Conservation (phyloP, 2,329 filamentous ascomycete species). For the Coleophoma eucalyptorum region DNA sequence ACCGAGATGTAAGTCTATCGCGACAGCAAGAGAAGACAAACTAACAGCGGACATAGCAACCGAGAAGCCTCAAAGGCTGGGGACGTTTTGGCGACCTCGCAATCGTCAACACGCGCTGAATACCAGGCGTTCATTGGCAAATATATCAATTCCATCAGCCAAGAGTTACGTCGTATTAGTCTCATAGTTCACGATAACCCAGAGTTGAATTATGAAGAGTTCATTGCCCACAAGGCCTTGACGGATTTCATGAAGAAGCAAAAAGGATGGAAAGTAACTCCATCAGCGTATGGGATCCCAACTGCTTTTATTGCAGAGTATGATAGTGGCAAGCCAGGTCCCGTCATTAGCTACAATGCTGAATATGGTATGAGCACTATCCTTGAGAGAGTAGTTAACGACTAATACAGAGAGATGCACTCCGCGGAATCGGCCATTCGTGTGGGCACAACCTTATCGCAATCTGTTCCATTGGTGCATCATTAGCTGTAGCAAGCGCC, state of each 20-base stretch:
- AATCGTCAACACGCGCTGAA: no score
- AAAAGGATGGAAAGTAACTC: constrained; percentile 45
- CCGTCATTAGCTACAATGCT: constrained; percentile 34
- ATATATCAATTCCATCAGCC: constrained; percentile 34
- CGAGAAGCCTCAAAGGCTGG: no score
- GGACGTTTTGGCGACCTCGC: no score
- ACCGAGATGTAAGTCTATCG: no score
- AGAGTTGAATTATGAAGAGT: constrained; percentile 43
- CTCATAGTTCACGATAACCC: constrained; percentile 48
- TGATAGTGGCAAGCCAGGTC: constrained; percentile 40
- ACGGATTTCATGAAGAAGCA: constrained; percentile 41
- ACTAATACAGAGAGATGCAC: constrained; percentile 26
- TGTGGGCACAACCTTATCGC: constrained; percentile 42
- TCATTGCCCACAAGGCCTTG: constrained; percentile 44
- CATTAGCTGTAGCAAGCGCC: constrained; percentile 23
- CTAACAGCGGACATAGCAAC: no score
- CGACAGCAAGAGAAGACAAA: no score
- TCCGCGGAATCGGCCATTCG: constrained; percentile 36
- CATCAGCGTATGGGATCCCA: constrained; percentile 44
- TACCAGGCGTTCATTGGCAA: no score
- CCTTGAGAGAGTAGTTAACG: not conserved
- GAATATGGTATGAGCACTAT: constrained; percentile 19
- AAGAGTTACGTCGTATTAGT: constrained; percentile 39
- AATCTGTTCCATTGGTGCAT: constrained; percentile 31
- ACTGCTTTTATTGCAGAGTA: constrained; percentile 50